These are phyloP conservation scores for Sporothrix curviconia DNA, from an alignment of 2,329 filamentous ascomycete species.

Conservation along the genomic window DNA sequence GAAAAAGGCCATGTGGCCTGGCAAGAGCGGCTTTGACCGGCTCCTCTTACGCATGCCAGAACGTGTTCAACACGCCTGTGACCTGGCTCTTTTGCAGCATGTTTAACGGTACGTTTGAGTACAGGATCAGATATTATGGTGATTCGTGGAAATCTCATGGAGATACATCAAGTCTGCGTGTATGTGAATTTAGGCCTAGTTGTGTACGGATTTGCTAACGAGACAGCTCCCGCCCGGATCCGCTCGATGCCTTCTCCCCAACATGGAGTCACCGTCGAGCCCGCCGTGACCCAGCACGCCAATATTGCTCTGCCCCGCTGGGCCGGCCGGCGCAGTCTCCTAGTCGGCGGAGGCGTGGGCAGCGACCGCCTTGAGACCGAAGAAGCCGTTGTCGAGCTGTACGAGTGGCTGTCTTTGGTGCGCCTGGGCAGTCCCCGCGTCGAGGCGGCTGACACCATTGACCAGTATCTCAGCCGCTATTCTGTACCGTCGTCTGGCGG, in stretches of 20 bases:
- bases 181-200: no score
- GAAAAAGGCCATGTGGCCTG: slow-evolving; percentile 69
- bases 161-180: background rate
- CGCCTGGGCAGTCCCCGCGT: slow-evolving; percentile 61
- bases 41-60: slow-evolving; percentile 71
- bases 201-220: slow-evolving; percentile 21
- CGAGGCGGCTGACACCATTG: slow-evolving; percentile 48
- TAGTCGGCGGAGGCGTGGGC: slow-evolving; percentile 31
- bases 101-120: slow-evolving; percentile 40
- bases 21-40: slow-evolving; percentile 76
- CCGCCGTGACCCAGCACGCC: slow-evolving; percentile 25
- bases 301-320: slow-evolving; percentile 29
- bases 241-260: slow-evolving; percentile 41
- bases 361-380: slow-evolving; percentile 46
- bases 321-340: slow-evolving; percentile 26
- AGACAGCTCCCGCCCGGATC: slow-evolving; percentile 42
- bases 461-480: slow-evolving; percentile 66
- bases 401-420: slow-evolving; percentile 71
- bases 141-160: background rate
- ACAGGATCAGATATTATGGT: background rate
- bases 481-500: slow-evolving; percentile 36
- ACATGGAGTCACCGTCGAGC: slow-evolving; percentile 34
- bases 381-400: slow-evolving; percentile 55
- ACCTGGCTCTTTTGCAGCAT: slow-evolving; percentile 73
- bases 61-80: slow-evolving; percentile 60